Base-by-base conservation (phyloP, 2,329 filamentous ascomycete species). In the Ophioceras dolichostomum region DNA sequence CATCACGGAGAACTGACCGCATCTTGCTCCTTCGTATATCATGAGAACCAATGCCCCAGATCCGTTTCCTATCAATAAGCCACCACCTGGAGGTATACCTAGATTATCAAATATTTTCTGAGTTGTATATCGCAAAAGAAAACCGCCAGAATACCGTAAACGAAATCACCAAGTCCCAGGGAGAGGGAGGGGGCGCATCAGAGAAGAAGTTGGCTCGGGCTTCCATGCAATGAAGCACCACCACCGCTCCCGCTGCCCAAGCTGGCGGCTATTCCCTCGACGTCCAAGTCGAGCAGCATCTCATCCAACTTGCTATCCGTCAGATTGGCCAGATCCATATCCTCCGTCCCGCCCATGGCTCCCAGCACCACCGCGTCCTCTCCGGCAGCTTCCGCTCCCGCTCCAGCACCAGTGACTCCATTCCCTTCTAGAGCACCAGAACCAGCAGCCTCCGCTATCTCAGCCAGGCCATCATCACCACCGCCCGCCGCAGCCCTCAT, bases 281-380 rank as follows among this genome's bases (percentile, higher is more conserved):
- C 64, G 38, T 59, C 55, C 56, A 66, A 61, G 26, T 62, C 56
- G 42, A 60, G 54, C 34, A 67, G 37, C n/a, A 66, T 56, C 32
- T 55, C 56, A 36, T 58, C 55, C 27, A 66, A 43, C 36, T 64
- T 58, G 16, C 50, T 51, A 33, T 60, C 59, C 13, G 55, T 56
- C n/a, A 49, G 34, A 9, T 32, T 16, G 6, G n/a, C 32, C 35
- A 43, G 21, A n/a, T 34, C 36, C 42, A 60, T 48, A 36, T 55
- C 50, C n/a, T 59, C 30, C 7, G 57, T 52, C 50, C 59, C 52
- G 26, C 54, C 51, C 21, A 49, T 34, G 18, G 32, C n/a, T 8
- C 12, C 32, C 21, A 34, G 12, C 32, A 5, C 14, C 19, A 6
- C 20, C n/a, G 10, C 4, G 19, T 20, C 24, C 33, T 18, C 22